Evolutionary conservation across 1,284 basidiomycete genomes (phyloP).

Genomic region (Tilletia horrida): DNA sequence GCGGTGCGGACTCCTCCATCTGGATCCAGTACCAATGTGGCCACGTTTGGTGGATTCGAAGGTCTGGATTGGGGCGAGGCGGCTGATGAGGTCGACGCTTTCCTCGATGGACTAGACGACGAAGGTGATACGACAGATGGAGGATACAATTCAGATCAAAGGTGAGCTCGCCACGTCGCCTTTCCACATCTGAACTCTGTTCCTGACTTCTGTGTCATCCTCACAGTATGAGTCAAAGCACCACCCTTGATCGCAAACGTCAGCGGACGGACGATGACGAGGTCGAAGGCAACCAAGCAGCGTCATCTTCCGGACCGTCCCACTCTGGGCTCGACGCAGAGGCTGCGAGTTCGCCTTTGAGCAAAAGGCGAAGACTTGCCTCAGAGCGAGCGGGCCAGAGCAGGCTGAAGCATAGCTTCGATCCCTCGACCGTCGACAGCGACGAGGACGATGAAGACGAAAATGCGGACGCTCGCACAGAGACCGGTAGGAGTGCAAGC

Average conservation of each 20-base stretch:
- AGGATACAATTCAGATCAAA: slow-evolving; percentile 13
- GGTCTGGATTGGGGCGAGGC: slow-evolving; percentile 67
- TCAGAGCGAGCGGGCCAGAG: slow-evolving; percentile 29
- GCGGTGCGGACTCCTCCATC: too few relatives aligned
- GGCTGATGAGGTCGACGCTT: slow-evolving; percentile 80
- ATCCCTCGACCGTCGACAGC: slow-evolving; percentile 5
- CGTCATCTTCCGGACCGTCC: too few relatives aligned
- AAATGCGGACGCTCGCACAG: neutral
- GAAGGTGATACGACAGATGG: slow-evolving; percentile 56
- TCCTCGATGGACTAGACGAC: slow-evolving; percentile 61
- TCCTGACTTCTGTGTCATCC: slow-evolving; percentile 31
- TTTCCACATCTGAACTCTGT: neutral
- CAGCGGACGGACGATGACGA: slow-evolving; percentile 22
- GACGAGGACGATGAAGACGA: slow-evolving; percentile 20
- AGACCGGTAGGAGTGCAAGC: neutral
- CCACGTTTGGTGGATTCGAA: slow-evolving; percentile 9
- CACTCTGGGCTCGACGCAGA: too few relatives aligned
- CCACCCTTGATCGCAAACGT: slow-evolving; percentile 11
- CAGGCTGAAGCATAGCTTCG: slow-evolving; percentile 28
- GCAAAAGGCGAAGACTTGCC: slow-evolving; percentile 28
- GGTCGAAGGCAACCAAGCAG: slow-evolving; percentile 16
- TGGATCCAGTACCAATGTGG: neutral
- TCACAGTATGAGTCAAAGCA: slow-evolving; percentile 30
- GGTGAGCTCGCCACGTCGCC: slow-evolving; percentile 25
- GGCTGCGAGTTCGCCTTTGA: slow-evolving; percentile 23